A percentile compares a stretch with the other conserved stretches of the same genome.
Conservation (phyloP, 1,284 basidiomycete genomes). For the Psilocybe mexicana region DNA sequence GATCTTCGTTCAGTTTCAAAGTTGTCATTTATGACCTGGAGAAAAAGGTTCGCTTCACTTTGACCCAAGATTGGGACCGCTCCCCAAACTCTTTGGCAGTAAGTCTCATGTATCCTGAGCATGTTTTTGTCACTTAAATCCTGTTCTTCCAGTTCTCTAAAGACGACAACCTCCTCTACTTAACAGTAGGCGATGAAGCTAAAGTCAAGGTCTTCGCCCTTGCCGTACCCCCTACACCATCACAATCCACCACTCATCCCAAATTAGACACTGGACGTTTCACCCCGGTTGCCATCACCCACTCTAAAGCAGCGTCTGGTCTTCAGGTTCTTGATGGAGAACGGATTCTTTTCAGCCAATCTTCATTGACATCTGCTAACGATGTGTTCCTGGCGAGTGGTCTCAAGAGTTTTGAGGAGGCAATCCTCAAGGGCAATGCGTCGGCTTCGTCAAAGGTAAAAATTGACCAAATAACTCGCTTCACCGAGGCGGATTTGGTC, state of each 20-base stretch:
- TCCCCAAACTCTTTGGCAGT: constrained; percentile 66
- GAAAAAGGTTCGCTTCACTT: constrained; percentile 64
- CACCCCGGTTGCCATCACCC: constrained; percentile 60
- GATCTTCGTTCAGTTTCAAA: constrained; percentile 49
- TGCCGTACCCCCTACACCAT: constrained; percentile 63
- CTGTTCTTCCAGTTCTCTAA: constrained; percentile 61
- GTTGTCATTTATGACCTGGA: constrained; percentile 78
- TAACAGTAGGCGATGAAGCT: constrained; percentile 77
- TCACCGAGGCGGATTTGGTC: constrained; percentile 59
- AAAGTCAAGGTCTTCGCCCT: constrained; percentile 73
- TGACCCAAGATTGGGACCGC: constrained; percentile 84
- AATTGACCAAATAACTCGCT: constrained; percentile 54
- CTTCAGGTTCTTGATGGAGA: constrained; percentile 61
- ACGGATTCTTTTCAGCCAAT: constrained; percentile 66
- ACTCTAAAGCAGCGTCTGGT: constrained; percentile 54
- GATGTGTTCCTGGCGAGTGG: constrained; percentile 65
- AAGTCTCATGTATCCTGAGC: constrained; percentile 22
- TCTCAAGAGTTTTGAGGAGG: constrained; percentile 41
- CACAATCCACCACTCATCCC: constrained; percentile 49
- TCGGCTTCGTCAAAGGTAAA: constrained; percentile 29
- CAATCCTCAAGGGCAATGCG: constrained; percentile 34
- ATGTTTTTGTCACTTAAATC: background rate
- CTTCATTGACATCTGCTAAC: constrained; percentile 72
- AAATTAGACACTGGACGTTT: constrained; percentile 47
- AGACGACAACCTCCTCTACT: constrained; percentile 69